Percentiles rank a stretch among this genome's conserved stretches.
Evolutionary conservation across 2,329 filamentous ascomycete species (phyloP).

Genomic region (Sclerotinia spermophila): DNA sequence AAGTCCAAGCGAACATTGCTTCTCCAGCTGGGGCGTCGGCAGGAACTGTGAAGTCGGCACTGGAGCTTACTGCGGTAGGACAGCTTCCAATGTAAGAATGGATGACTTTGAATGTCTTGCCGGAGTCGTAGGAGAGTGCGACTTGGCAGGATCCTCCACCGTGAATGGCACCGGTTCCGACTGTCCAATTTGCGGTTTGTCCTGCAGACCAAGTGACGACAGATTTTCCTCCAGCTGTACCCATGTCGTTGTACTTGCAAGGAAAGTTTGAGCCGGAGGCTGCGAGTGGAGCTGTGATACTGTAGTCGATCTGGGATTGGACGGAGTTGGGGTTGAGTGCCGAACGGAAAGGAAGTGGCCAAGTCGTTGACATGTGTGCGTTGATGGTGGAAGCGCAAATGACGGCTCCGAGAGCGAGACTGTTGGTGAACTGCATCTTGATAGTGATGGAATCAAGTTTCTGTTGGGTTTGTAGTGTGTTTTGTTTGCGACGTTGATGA

Average conservation of each 20-base stretch:
- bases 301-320: conserved; percentile 19
- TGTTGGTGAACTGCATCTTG: conserved; percentile 11
- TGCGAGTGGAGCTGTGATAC: conserved; percentile 22
- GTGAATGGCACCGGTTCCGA: conserved; percentile 48
- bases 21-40: conserved; percentile 21
- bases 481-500: background rate
- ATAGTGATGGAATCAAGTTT: background rate
- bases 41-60: conserved; percentile 11
- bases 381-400: conserved; percentile 1
- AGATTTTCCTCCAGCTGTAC: conserved; percentile 11
- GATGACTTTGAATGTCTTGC: conserved; percentile 55
- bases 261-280: conserved; percentile 20
- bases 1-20: conserved; percentile 45
- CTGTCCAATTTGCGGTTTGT: conserved; percentile 46
- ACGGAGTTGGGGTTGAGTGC: conserved; percentile 16
- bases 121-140: conserved; percentile 55
- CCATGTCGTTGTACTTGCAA: conserved; percentile 37
- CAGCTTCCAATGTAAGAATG: conserved; percentile 43
- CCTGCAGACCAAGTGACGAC: conserved; percentile 49
- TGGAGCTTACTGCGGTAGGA: background rate
- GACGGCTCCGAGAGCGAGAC: background rate
- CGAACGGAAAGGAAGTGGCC: conserved; percentile 21
- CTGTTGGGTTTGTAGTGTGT: background rate
- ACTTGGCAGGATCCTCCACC: conserved; percentile 59
- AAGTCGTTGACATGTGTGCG: conserved; percentile 24